Percentiles rank a stretch among this genome's conserved stretches.
Conservation (phyloP, 192 early-diverging fungal genomes). For the Geranomyces variabilis region DNA sequence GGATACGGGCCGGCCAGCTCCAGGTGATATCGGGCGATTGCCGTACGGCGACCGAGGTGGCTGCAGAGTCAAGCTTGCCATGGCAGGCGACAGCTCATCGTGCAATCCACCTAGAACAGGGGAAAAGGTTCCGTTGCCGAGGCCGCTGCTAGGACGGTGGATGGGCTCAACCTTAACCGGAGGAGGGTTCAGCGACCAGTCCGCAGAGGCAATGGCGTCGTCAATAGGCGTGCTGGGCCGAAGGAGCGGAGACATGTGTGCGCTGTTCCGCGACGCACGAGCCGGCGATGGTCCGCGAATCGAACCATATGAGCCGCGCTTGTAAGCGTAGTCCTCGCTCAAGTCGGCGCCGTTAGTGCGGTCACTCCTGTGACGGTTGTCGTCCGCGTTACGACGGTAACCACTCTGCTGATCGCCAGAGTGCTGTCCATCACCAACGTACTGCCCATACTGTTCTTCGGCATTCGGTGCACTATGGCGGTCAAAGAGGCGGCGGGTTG, state of each 20-base stretch:
- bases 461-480: slow-evolving; percentile 50
- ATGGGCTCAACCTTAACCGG: slow-evolving; percentile 9
- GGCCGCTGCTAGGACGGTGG: slow-evolving; percentile 21
- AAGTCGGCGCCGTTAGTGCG: background rate
- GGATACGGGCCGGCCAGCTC: slow-evolving; percentile 30
- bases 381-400: background rate
- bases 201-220: slow-evolving; percentile 46
- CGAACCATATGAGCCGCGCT: slow-evolving; percentile 11
- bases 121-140: slow-evolving; percentile 24
- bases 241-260: slow-evolving; percentile 34
- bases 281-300: slow-evolving; percentile 8
- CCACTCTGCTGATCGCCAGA: background rate
- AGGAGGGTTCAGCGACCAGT: slow-evolving; percentile 45
- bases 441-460: slow-evolving; percentile 42
- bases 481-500: slow-evolving; percentile 54
- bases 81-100: slow-evolving; percentile 7
- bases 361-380: background rate
- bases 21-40: slow-evolving; percentile 25
- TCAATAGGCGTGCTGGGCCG: slow-evolving; percentile 51
- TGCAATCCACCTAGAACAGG: slow-evolving; percentile 4
- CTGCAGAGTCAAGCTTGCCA: slow-evolving; percentile 20
- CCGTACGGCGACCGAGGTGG: slow-evolving; percentile 29
- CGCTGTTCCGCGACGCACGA: slow-evolving; percentile 17
- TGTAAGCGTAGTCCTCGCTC: slow-evolving; percentile 12
- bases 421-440: slow-evolving; percentile 14